phyloP scores from a whole-genome alignment of 257 asterid genomes.

The Nicotiana tabacum region DNA sequence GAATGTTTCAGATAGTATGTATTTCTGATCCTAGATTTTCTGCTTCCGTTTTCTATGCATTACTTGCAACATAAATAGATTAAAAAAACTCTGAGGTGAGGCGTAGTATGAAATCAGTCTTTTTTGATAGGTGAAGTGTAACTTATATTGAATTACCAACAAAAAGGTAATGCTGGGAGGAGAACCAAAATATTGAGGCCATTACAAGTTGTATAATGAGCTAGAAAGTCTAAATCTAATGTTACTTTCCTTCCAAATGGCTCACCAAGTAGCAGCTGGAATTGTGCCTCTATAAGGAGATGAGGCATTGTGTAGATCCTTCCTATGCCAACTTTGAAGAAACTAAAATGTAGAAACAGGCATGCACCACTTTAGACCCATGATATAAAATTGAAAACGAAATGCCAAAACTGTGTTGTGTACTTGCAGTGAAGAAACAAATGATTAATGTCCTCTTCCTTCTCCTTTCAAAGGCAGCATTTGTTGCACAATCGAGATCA shows the following conservation, averaged over 20 bases:
- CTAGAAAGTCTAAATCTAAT: neutral
- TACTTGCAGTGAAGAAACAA: neutral
- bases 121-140: neutral
- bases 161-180: neutral
- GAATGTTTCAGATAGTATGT: constrained; percentile 93
- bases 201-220: neutral
- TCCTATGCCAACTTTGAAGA: neutral
- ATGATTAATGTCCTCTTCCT: neutral
- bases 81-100: neutral
- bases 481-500: neutral
- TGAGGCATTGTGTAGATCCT: neutral
- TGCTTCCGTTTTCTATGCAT: neutral
- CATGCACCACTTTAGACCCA: neutral
- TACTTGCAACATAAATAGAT: neutral
- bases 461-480: neutral
- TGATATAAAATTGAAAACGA: neutral
- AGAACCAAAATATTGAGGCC: neutral
- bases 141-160: neutral
- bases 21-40: constrained; percentile 14
- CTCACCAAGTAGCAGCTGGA: neutral
- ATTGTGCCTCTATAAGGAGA: neutral
- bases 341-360: neutral
- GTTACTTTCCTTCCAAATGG: neutral
- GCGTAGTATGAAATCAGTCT: neutral
- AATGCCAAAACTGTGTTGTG: neutral